Conservation (phyloP, 257 asterid genomes). For the Lithospermum erythrorhizon region DNA sequence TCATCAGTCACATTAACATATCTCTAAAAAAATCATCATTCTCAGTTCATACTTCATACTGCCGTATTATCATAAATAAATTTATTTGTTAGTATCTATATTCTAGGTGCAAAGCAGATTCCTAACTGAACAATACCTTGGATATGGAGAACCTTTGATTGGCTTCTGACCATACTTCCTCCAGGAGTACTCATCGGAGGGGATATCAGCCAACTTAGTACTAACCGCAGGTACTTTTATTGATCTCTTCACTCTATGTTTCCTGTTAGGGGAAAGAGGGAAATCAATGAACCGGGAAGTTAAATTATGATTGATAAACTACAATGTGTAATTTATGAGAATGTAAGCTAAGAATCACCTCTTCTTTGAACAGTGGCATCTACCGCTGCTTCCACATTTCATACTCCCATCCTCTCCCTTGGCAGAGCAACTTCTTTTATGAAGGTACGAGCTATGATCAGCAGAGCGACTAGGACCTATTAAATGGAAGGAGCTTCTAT, state of each 20-base stretch:
- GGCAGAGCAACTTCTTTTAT: constrained; percentile 64
- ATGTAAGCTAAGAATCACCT: constrained; percentile 34
- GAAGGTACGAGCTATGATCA: constrained; percentile 56
- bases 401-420: constrained; percentile 81
- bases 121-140: constrained; percentile 16
- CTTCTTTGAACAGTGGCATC: constrained; percentile 91
- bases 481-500: constrained; percentile 50
- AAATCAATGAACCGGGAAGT: neutral
- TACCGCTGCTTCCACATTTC: constrained; percentile 74
- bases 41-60: too few relatives aligned
- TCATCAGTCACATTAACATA: too few relatives aligned
- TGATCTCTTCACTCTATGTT: constrained; percentile 23
- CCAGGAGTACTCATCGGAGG: constrained; percentile 37
- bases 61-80: neutral
- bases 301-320: neutral
- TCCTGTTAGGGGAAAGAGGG: constrained; percentile 11
- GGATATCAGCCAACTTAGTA: constrained; percentile 32
- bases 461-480: constrained; percentile 69
- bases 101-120: neutral
- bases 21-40: too few relatives aligned
- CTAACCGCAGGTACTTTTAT: constrained; percentile 36
- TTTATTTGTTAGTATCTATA: neutral
- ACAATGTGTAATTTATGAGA: neutral
- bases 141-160: constrained; percentile 32
- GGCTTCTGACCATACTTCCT: constrained; percentile 37